Percentiles rank a stretch among this genome's conserved stretches.
phyloP scores from a whole-genome alignment of 306 rosid species.

The Spatholobus suberectus region DNA sequence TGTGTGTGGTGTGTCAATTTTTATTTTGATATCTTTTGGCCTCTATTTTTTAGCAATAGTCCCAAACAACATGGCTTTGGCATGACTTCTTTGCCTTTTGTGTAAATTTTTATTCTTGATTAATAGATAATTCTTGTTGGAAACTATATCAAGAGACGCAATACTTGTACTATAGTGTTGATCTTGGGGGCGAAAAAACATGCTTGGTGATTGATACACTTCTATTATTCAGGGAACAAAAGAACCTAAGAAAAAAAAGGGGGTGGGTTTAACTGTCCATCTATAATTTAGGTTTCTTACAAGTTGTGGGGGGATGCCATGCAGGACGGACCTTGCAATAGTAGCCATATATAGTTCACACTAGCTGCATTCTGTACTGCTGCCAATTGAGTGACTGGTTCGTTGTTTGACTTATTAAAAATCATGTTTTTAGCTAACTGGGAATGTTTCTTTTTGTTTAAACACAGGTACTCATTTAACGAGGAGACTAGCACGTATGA shows the following conservation, averaged over 20 bases:
- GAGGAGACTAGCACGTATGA: constrained; percentile 70
- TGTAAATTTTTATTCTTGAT: not conserved
- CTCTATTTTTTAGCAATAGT: not conserved
- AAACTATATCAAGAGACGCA: constrained; percentile 1
- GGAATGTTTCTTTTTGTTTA: constrained; percentile 8
- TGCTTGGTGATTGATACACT: constrained; percentile 14
- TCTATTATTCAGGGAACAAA: not conserved
- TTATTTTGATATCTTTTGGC: not conserved
- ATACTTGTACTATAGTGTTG: not conserved
- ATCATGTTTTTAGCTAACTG: constrained; percentile 13
- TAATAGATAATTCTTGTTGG: constrained; percentile 25
- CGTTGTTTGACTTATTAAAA: constrained; percentile 10
- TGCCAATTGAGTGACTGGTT: constrained; percentile 35
- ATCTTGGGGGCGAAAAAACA: not conserved
- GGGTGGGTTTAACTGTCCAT: not conserved
- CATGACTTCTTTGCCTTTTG: not conserved
- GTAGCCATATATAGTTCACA: not conserved
- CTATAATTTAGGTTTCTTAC: not conserved
- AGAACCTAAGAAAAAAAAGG: not conserved
- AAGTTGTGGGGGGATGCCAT: not conserved
- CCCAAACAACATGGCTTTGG: not conserved
- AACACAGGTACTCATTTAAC: constrained; percentile 56
- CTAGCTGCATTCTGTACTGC: not conserved
- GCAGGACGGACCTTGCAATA: not conserved
- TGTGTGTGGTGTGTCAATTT: constrained; percentile 26